Base-by-base conservation (phyloP, 495 filamentous ascomycete species). In the Filosporella fistucella region DNA sequence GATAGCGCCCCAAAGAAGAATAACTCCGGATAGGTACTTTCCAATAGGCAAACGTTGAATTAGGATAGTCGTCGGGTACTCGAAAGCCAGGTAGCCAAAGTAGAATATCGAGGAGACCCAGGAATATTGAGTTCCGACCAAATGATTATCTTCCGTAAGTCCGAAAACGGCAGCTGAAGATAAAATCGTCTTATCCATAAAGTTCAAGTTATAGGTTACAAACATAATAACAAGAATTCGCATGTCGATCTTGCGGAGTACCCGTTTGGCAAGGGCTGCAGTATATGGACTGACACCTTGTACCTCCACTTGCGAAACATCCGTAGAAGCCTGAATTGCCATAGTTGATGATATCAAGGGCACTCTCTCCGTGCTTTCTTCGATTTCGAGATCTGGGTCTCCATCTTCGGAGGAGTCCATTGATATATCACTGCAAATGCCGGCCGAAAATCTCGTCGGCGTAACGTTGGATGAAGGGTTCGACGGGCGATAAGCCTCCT, bases 61-160 rank as follows among this genome's bases (percentile, higher is more conserved):
- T 8, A 85, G 69, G 25, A 73, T 68, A 39, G 75, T 80, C 23
- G 79, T 81, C 1, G 78, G 79, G 56, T 80, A 84, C 55, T 84
- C 80, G 70, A 73, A 81, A 9, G 71, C 70, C n/a, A 84, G 69
- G 54, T 83, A 84, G 9, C 80, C 81, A 41, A 84, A 82, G 55
- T 85, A 85, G 55, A 85, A 83, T 16, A 74, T 74, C 41, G 77
- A 75, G 1, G 66, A 64, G 4, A 78, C 51, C 76, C 75, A 80
- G 49, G 74, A 67, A 52, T 77, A 73, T 44, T 75, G 53, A 2
- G 13, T 33, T 17, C 47, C 47, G 1, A 47, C 43, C 9, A 54
- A 29, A 35, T 50, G 39, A 22, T 28, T 52, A 24, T 57, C 50
- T 13, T 63, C 66, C 47, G 67, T 69, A 17, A 84, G 66, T 0